A percentile compares a stretch with the other conserved stretches of the same genome.
Conservation (phyloP, 768 basidiomycete genomes). For the Suillus alpinus region DNA sequence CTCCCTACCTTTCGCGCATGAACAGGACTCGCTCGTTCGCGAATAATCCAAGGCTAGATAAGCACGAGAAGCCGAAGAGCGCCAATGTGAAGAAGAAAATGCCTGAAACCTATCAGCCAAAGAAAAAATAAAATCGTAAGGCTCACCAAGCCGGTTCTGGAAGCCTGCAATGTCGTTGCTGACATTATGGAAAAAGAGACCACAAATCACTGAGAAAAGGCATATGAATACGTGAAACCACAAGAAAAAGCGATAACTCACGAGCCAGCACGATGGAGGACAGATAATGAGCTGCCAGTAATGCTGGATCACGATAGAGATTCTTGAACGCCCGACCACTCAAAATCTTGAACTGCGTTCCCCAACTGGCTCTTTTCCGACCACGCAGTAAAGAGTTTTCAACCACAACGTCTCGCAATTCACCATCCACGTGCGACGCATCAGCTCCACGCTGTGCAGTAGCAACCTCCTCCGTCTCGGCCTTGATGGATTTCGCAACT, state of each 20-base stretch:
- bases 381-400: slow-evolving; percentile 70
- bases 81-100: slow-evolving; percentile 98
- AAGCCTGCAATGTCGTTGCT: slow-evolving; percentile 95
- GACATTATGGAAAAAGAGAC: slow-evolving; percentile 89
- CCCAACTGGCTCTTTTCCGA: slow-evolving; percentile 78
- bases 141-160: slow-evolving; percentile 86
- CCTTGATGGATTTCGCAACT: slow-evolving; percentile 58
- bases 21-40: slow-evolving; percentile 95
- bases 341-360: slow-evolving; percentile 89
- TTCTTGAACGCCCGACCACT: slow-evolving; percentile 99
- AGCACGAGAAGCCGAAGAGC: slow-evolving; percentile 93
- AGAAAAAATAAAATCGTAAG: background rate
- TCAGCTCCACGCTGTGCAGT: slow-evolving; percentile 17
- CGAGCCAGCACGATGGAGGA: slow-evolving; percentile 82
- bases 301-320: slow-evolving; percentile 89
- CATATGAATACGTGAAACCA: slow-evolving; percentile 5
- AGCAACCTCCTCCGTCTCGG: slow-evolving; percentile 54
- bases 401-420: slow-evolving; percentile 63
- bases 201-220: slow-evolving; percentile 68
- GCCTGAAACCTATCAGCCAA: slow-evolving; percentile 38
- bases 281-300: slow-evolving; percentile 88
- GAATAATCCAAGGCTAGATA: slow-evolving; percentile 91
- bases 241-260: slow-evolving; percentile 38
- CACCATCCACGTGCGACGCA: slow-evolving; percentile 26
- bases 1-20: slow-evolving; percentile 86